Evolutionary conservation across 257 asterid genomes (phyloP).

Genomic region (Solanum phureja): DNA sequence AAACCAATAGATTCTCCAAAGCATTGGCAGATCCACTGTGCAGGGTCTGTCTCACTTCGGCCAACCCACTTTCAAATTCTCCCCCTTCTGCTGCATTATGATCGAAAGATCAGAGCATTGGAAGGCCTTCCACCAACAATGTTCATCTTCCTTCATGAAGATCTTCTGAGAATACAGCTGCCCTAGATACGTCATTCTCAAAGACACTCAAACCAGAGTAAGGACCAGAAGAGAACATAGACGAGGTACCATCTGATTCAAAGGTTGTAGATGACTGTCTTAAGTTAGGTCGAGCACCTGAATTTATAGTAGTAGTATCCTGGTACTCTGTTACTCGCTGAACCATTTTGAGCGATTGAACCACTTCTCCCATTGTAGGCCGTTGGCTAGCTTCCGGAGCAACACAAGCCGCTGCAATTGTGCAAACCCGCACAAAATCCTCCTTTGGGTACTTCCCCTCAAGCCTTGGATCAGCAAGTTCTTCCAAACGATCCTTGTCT

Average conservation of each 20-base stretch:
- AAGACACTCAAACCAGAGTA: slow-evolving; percentile 68
- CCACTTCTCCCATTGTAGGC: slow-evolving; percentile 98
- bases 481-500: slow-evolving; percentile 82
- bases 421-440: slow-evolving; percentile 80
- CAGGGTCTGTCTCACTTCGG: not conserved
- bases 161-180: slow-evolving; percentile 81
- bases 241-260: slow-evolving; percentile 84
- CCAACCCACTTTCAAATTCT: not conserved
- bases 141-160: slow-evolving; percentile 85
- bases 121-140: not conserved
- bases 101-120: not conserved
- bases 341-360: slow-evolving; percentile 96
- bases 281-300: slow-evolving; percentile 53
- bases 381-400: slow-evolving; percentile 85
- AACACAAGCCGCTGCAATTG: slow-evolving; percentile 97
- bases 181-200: slow-evolving; percentile 54
- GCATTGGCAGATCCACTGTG: not conserved
- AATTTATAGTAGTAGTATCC: slow-evolving; percentile 28
- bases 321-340: slow-evolving; percentile 67
- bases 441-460: slow-evolving; percentile 74
- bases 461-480: slow-evolving; percentile 76
- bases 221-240: slow-evolving; percentile 92
- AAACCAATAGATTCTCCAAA: slow-evolving; percentile 2
- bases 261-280: slow-evolving; percentile 87
- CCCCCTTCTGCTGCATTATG: not conserved